Conservation (phyloP, 2,329 filamentous ascomycete species). For the Myriosclerotinia duriaeana region DNA sequence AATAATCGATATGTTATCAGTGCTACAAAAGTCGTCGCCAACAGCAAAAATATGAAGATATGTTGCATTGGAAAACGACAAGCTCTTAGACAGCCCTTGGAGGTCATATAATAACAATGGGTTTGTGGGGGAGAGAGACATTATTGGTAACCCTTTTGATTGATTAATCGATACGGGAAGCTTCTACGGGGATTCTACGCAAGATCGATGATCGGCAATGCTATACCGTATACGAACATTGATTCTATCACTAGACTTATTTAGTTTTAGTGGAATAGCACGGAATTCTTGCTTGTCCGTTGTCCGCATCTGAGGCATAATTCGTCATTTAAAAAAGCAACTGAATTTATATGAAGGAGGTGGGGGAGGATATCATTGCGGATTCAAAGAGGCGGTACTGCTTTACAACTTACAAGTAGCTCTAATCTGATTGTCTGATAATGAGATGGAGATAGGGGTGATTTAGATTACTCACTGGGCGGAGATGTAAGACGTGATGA, state of each 20-base stretch:
- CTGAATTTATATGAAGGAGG: too few species aligned
- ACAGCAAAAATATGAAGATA: too few species aligned
- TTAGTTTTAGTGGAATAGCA: not conserved
- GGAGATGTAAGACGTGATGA: not conserved
- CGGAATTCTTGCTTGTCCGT: conserved; percentile 9
- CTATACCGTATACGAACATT: not conserved
- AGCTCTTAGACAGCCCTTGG: too few species aligned
- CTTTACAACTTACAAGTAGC: not conserved
- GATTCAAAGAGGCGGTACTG: not conserved
- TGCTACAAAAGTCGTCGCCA: too few species aligned
- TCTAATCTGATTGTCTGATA: not conserved
- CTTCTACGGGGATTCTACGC: not conserved
- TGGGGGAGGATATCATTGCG: not conserved
- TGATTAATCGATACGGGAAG: not conserved
- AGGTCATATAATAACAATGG: too few species aligned
- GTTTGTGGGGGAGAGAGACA: too few species aligned
- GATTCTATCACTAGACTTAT: not conserved
- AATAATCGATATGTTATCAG: too few species aligned
- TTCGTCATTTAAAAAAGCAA: too few species aligned
- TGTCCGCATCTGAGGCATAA: not conserved
- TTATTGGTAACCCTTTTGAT: too few species aligned
- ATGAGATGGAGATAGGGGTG: not conserved
- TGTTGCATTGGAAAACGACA: too few species aligned
- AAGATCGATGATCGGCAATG: not conserved
- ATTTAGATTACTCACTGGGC: not conserved